A percentile compares a stretch with the other conserved stretches of the same genome.
Conservation (phyloP, 2,329 filamentous ascomycete genomes). For the Dendryphion nanum region DNA sequence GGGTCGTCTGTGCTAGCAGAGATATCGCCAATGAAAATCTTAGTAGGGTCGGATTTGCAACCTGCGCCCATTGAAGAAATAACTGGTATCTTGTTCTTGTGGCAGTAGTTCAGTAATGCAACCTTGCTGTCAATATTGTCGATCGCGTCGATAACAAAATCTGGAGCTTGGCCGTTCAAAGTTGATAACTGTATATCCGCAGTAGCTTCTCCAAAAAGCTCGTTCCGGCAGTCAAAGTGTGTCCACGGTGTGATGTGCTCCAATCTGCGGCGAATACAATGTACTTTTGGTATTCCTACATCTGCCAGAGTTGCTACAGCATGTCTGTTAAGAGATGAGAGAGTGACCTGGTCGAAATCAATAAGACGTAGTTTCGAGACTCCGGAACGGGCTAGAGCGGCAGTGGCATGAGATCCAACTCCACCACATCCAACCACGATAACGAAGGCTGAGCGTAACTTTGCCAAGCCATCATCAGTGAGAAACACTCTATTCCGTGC, state of each 20-base stretch:
- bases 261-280: conserved; percentile 74
- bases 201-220: conserved; percentile 71
- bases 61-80: conserved; percentile 96
- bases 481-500: conserved; percentile 92
- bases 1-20: conserved; percentile 84
- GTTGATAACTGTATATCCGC: conserved; percentile 66
- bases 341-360: conserved; percentile 96
- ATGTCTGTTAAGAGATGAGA: conserved; percentile 93
- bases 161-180: conserved; percentile 68
- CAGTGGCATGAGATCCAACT: conserved; percentile 87
- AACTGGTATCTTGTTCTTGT: conserved; percentile 72
- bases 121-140: conserved; percentile 99
- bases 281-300: conserved; percentile 89
- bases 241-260: conserved; percentile 91
- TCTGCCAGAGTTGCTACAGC: conserved; percentile 91
- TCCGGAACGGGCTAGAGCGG: conserved; percentile 83
- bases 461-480: conserved; percentile 73
- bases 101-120: conserved; percentile 81
- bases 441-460: conserved; percentile 78
- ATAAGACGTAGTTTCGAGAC: conserved; percentile 84
- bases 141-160: conserved; percentile 95
- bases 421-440: conserved; percentile 91
- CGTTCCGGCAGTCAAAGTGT: conserved; percentile 79
- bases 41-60: conserved; percentile 83
- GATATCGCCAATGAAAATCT: conserved; percentile 89